Percentiles rank a stretch among this genome's conserved stretches.
phyloP scores from a whole-genome alignment of 148 eudicot genomes.

The Dysphania ambrosioides region DNA sequence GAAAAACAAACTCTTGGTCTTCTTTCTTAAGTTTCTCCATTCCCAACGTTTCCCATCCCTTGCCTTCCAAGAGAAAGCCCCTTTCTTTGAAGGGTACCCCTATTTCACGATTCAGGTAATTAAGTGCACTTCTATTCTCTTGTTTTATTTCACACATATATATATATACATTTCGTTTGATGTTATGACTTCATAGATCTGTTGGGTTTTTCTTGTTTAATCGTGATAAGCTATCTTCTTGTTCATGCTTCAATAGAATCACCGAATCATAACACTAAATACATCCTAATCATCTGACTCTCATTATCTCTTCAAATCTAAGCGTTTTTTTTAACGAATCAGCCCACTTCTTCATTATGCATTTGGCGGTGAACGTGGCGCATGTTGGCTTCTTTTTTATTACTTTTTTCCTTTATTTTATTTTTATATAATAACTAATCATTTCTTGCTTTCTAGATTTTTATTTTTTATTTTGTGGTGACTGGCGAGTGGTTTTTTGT shows the following conservation, averaged over 20 bases:
- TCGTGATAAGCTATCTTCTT: too few species aligned
- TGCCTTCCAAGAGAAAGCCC: too few species aligned
- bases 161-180: too few species aligned
- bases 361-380: slow-evolving; percentile 26
- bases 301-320: background rate
- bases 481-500: slow-evolving; percentile 3
- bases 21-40: too few species aligned
- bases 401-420: background rate
- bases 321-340: background rate
- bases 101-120: too few species aligned
- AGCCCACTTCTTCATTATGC: background rate
- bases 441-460: background rate
- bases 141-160: too few species aligned
- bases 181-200: too few species aligned
- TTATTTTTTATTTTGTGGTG: slow-evolving; percentile 13
- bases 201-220: too few species aligned
- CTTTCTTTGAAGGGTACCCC: too few species aligned
- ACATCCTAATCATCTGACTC: slow-evolving; percentile 28
- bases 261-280: too few species aligned
- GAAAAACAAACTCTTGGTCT: background rate
- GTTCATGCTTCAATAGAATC: too few species aligned
- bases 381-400: slow-evolving; percentile 19
- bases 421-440: background rate
- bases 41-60: background rate
- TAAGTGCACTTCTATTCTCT: too few species aligned